phyloP scores from a whole-genome alignment of 306 rosid species.

The Senna tora region DNA sequence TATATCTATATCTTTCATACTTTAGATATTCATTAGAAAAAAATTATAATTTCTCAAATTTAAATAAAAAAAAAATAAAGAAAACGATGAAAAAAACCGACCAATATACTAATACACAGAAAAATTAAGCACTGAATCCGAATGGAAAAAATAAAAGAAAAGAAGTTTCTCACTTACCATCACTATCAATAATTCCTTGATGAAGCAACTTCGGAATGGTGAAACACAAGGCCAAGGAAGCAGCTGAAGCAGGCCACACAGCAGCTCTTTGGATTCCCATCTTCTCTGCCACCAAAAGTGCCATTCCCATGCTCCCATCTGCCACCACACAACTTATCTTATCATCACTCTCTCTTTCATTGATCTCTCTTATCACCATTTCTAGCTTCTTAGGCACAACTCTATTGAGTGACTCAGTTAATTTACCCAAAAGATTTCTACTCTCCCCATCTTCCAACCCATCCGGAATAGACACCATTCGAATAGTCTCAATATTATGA shows the following conservation, averaged over 20 bases:
- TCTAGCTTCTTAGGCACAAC: slow-evolving; percentile 53
- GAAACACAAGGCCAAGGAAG: slow-evolving; percentile 35
- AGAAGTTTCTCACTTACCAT: slow-evolving; percentile 40
- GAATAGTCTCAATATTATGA: too few species aligned
- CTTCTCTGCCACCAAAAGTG: slow-evolving; percentile 56
- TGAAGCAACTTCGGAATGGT: slow-evolving; percentile 42
- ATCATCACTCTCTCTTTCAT: slow-evolving; percentile 31
- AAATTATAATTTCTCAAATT: too few species aligned
- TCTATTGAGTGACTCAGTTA: slow-evolving; percentile 26
- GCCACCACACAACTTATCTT: slow-evolving; percentile 48
- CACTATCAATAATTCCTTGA: slow-evolving; percentile 40
- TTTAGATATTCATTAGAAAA: too few species aligned
- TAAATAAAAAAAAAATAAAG: too few species aligned
- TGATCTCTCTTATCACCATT: slow-evolving; percentile 48
- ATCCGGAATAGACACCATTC: slow-evolving; percentile 56
- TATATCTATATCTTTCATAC: too few species aligned
- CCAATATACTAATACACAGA: too few species aligned
- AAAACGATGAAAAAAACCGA: too few species aligned
- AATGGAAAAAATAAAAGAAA: too few species aligned
- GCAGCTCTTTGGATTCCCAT: slow-evolving; percentile 44
- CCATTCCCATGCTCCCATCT: slow-evolving; percentile 47
- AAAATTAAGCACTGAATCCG: too few species aligned
- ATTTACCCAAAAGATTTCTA: slow-evolving; percentile 40
- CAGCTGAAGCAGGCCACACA: slow-evolving; percentile 53
- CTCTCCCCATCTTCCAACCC: slow-evolving; percentile 49